Evolutionary conservation across 1,139 yeast genomes (phyloP).

Genomic region (Yamadazyma membranifaciens): DNA sequence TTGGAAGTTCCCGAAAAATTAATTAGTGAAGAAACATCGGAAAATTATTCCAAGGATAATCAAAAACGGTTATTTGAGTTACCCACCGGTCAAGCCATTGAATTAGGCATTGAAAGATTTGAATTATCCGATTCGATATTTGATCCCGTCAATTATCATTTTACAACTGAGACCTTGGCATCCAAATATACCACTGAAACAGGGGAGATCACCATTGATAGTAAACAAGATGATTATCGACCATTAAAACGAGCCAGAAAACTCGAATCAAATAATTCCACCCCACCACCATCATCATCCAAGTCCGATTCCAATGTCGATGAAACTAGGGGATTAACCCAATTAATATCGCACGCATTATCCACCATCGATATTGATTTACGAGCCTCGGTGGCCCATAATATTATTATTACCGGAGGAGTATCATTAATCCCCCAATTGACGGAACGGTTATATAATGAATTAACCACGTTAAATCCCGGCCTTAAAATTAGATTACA

Average conservation of each 20-base stretch:
- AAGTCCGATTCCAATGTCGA: constrained; percentile 2
- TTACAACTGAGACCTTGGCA: constrained; percentile 22
- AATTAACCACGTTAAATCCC: constrained; percentile 71
- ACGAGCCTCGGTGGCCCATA: constrained; percentile 87
- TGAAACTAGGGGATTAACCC: constrained; percentile 56
- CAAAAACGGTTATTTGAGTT: constrained; percentile 68
- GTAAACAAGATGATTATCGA: constrained; percentile 58
- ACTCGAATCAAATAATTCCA: constrained; percentile 36
- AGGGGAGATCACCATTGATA: constrained; percentile 37
- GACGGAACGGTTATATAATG: constrained; percentile 76
- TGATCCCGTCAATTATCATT: constrained; percentile 51
- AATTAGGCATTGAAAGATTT: constrained; percentile 55
- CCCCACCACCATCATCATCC: constrained; percentile 34
- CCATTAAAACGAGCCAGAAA: constrained; percentile 65
- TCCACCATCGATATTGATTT: constrained; percentile 81
- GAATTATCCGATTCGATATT: constrained; percentile 74
- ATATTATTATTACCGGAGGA: constrained; percentile 90
- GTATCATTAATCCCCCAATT: constrained; percentile 84
- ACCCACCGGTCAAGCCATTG: constrained; percentile 60
- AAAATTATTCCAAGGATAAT: constrained; percentile 29
- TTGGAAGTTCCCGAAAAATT: constrained; percentile 53
- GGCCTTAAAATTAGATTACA: constrained; percentile 90
- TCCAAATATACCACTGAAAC: constrained; percentile 32
- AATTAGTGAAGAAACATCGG: constrained; percentile 22
- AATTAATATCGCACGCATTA: constrained; percentile 68